Percentiles rank a stretch among this genome's conserved stretches.
Evolutionary conservation across 768 basidiomycete genomes (phyloP).

Genomic region (Sporobolomyces phaffii): DNA sequence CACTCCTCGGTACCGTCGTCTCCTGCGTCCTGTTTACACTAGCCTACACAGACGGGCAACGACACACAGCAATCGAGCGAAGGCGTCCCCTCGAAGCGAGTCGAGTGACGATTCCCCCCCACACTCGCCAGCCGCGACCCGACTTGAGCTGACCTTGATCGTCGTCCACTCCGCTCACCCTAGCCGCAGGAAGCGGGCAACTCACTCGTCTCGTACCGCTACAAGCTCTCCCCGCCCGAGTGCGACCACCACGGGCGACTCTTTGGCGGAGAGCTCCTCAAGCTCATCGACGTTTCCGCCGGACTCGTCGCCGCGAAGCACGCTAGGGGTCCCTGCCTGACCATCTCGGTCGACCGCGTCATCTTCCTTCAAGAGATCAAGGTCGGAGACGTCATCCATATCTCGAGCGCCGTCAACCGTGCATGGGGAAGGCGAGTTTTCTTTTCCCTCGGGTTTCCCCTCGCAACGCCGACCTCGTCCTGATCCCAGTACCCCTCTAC

Average conservation of each 20-base stretch:
- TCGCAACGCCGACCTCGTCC: background rate
- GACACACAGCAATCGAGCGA: no score
- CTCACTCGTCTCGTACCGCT: conserved; percentile 9
- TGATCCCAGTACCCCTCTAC: no score
- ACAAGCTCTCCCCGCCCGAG: conserved; percentile 26
- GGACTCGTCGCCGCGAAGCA: conserved; percentile 37
- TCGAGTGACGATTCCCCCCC: no score
- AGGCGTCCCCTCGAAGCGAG: no score
- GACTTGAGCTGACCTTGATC: no score
- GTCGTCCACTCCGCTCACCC: background rate
- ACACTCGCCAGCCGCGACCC: background rate
- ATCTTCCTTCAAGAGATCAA: conserved; percentile 32
- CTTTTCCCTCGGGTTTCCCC: background rate
- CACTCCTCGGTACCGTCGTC: no score
- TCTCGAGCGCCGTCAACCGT: conserved; percentile 28
- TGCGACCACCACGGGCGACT: conserved; percentile 33
- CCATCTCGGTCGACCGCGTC: conserved; percentile 35
- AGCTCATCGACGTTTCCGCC: conserved; percentile 33
- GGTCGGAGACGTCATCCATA: conserved; percentile 29
- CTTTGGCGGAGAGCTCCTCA: conserved; percentile 37
- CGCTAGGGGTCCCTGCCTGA: conserved; percentile 27
- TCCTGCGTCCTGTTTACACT: no score
- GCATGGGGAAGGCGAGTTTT: conserved; percentile 26
- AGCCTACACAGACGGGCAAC: no score
- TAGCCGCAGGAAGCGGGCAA: background rate